Evolutionary conservation across 495 filamentous ascomycete species (phyloP).

Genomic region (Penicillium ochrochloron): DNA sequence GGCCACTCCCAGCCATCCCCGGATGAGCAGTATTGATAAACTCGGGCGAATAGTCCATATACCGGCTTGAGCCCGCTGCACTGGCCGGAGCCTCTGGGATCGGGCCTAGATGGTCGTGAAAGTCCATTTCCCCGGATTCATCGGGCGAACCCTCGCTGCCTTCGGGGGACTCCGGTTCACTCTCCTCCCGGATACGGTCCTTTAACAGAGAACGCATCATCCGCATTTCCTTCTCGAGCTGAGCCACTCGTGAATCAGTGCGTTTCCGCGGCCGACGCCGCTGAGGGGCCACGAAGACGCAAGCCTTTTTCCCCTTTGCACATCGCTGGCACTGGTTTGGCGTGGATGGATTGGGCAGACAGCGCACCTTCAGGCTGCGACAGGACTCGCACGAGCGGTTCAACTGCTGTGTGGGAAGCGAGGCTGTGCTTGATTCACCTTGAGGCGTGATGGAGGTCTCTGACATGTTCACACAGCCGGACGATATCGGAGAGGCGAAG

Average conservation of each 20-base stretch:
- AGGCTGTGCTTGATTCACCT: slow-evolving; percentile 32
- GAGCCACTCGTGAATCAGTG: slow-evolving; percentile 81
- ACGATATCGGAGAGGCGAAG: slow-evolving; percentile 1
- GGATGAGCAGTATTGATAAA: slow-evolving; percentile 28
- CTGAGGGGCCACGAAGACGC: slow-evolving; percentile 78
- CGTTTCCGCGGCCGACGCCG: slow-evolving; percentile 80
- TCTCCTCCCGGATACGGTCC: slow-evolving; percentile 41
- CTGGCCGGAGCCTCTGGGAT: slow-evolving; percentile 32
- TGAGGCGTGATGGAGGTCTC: slow-evolving; percentile 36
- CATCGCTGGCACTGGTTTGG: slow-evolving; percentile 75
- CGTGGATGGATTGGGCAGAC: slow-evolving; percentile 69
- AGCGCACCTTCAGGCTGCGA: slow-evolving; percentile 81
- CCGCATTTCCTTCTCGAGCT: slow-evolving; percentile 89
- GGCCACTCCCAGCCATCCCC: slow-evolving; percentile 22
- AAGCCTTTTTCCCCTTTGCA: slow-evolving; percentile 72
- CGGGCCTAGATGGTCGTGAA: slow-evolving; percentile 18
- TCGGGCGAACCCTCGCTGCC: slow-evolving; percentile 35
- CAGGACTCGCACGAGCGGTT: slow-evolving; percentile 86
- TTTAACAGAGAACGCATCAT: slow-evolving; percentile 54
- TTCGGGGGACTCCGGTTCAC: slow-evolving; percentile 36
- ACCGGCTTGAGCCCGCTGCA: slow-evolving; percentile 27
- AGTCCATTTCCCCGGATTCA: slow-evolving; percentile 30
- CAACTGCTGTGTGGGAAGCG: slow-evolving; percentile 37
- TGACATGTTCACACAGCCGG: slow-evolving; percentile 36
- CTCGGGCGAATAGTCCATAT: slow-evolving; percentile 38